Conservation (phyloP, 1,284 basidiomycete species). For the Cryptococcus sp. region DNA sequence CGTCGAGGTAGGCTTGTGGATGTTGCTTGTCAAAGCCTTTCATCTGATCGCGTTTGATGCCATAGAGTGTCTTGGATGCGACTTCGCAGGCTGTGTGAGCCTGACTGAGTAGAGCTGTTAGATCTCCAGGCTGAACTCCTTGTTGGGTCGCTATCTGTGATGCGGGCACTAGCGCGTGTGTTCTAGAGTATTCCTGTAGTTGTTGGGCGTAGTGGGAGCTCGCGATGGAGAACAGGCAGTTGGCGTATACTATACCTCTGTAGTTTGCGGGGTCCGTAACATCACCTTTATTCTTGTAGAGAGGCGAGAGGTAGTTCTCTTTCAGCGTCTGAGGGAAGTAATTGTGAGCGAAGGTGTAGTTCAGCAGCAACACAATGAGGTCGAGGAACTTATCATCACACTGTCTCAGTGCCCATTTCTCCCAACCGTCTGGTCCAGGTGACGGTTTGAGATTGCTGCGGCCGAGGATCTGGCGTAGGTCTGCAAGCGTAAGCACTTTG, state of each 20-base stretch:
- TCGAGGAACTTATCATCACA: constrained; percentile 32
- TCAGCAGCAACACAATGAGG: constrained; percentile 37
- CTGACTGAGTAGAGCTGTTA: constrained; percentile 37
- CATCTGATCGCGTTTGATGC: constrained; percentile 11
- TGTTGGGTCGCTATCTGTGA: constrained; percentile 47
- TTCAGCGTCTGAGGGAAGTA: constrained; percentile 33
- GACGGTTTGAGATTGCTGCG: constrained; percentile 31
- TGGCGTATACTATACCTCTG: constrained; percentile 36
- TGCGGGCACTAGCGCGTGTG: constrained; percentile 30
- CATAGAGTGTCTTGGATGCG: constrained; percentile 12
- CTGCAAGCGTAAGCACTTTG: not conserved
- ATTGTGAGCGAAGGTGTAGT: constrained; percentile 38
- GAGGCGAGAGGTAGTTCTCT: constrained; percentile 41
- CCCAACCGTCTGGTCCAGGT: constrained; percentile 37
- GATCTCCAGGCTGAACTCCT: constrained; percentile 44
- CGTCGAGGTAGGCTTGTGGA: constrained; percentile 49
- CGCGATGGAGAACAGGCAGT: constrained; percentile 23
- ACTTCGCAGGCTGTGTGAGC: constrained; percentile 33
- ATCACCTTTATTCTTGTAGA: constrained; percentile 42
- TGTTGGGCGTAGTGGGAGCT: not conserved
- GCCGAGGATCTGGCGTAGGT: constrained; percentile 18
- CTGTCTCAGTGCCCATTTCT: constrained; percentile 47
- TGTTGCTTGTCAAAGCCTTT: constrained; percentile 40
- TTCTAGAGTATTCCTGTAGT: constrained; percentile 32
- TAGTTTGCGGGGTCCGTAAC: constrained; percentile 39